Conservation (phyloP, 805 yeast genomes). For the Isabelozyma heimii region DNA sequence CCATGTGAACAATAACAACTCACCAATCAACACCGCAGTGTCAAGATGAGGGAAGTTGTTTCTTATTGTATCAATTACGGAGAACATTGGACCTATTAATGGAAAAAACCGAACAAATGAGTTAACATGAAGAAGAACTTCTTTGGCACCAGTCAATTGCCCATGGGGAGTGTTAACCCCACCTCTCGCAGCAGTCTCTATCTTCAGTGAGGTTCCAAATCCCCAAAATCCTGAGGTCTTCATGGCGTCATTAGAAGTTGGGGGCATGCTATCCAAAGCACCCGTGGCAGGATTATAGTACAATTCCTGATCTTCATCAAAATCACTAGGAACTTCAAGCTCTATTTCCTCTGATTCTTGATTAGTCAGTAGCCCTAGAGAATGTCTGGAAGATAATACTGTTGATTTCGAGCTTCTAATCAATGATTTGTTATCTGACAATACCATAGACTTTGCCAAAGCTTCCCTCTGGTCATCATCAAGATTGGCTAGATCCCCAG, state of each 20-base stretch:
- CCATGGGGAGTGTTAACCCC: neutral
- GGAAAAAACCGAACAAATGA: constrained; percentile 31
- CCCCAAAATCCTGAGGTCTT: neutral
- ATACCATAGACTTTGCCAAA: neutral
- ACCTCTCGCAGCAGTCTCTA: neutral
- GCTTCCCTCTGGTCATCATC: neutral
- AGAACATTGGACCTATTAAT: constrained; percentile 34
- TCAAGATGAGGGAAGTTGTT: constrained; percentile 36
- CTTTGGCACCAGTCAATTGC: neutral
- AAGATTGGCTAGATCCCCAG: neutral
- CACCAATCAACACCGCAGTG: constrained; percentile 38
- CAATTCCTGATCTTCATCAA: constrained; percentile 23
- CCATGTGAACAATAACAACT: constrained; percentile 39
- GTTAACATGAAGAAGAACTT: constrained; percentile 24
- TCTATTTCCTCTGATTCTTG: constrained; percentile 19
- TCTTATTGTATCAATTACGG: constrained; percentile 39
- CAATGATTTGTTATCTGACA: neutral
- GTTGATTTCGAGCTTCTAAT: neutral
- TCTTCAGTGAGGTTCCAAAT: neutral
- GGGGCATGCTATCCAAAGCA: constrained; percentile 26
- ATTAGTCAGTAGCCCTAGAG: neutral
- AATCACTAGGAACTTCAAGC: constrained; percentile 26
- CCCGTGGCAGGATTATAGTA: constrained; percentile 31
- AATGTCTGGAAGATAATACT: neutral
- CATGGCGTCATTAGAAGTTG: constrained; percentile 9